A percentile compares a stretch with the other conserved stretches of the same genome.
phyloP scores from a whole-genome alignment of 352 stramenopile genomes.

The Pythium oligandrum region DNA sequence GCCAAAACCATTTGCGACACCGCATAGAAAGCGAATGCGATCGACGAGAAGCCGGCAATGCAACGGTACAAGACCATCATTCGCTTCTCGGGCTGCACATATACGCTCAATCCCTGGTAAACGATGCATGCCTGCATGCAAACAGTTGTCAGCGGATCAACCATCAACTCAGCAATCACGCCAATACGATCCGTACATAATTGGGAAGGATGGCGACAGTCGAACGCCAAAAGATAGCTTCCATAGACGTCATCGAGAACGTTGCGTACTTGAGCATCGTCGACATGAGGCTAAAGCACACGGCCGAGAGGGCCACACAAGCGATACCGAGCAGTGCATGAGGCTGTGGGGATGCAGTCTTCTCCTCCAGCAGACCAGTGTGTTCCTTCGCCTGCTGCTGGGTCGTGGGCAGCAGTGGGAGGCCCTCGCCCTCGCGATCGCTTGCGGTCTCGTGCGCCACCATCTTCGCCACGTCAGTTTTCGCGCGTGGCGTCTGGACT shows the following conservation, averaged over 20 bases:
- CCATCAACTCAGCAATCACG: background rate
- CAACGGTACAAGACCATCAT: conserved; percentile 62
- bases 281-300: conserved; percentile 84
- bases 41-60: conserved; percentile 61
- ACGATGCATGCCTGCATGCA: background rate
- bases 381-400: conserved; percentile 7
- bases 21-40: conserved; percentile 73
- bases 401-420: conserved; percentile 15
- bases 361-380: too few species aligned
- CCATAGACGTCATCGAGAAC: conserved; percentile 72
- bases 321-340: conserved; percentile 57
- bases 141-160: background rate
- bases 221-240: conserved; percentile 78
- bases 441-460: conserved; percentile 12
- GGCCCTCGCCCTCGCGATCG: conserved; percentile 9
- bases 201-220: conserved; percentile 49
- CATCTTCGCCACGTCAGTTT: conserved; percentile 3
- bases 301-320: conserved; percentile 62
- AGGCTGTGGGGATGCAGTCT: conserved; percentile 12
- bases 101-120: background rate
- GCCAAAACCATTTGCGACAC: conserved; percentile 77
- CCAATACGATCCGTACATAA: conserved; percentile 31
- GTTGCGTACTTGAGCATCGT: conserved; percentile 77
- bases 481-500: too few species aligned
- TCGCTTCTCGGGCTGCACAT: conserved; percentile 27